Base-by-base conservation (phyloP, 2,329 filamentous ascomycete species). In the Xylariaceae sp. region DNA sequence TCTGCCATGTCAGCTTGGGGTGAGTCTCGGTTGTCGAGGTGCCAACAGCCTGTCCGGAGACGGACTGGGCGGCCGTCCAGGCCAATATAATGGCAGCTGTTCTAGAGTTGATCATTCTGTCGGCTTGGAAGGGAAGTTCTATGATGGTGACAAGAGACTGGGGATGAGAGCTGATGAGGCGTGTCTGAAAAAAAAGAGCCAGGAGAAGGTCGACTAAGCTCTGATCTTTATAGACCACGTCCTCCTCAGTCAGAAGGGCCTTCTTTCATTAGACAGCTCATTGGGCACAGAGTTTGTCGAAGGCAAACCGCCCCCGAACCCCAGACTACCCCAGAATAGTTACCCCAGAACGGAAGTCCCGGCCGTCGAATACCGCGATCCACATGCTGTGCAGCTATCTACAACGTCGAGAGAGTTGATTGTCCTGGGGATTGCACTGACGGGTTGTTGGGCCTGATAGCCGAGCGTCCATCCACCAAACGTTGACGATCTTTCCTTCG, bases 1-100 rank as follows among this genome's bases (percentile, higher is more conserved):
- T 61, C 50, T 68, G 55, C 61, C 66, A 69, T 40, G 60, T 65
- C 54, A 74, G 56, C 34, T 61, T 51, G 33, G 69, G 70, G 47
- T 73, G 70, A 16, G 55, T 58, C 44, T 70, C 68, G 6, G 57
- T 49, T 23, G 51, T 55, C 46, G 57, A 41, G 17, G 55, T 64
- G 41, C 68, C 67, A 31, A 64, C 61, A 45, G 63, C 57, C 48
- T 72, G 69, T 9, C 33, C 47, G 7, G 41, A 45, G 38, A 62
- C 63, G 17, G 56, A 52, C 31, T 55, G 64, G 36, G 59, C 48
- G 32, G 62, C 60, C 41, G 67, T 44, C 40, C 24, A 47, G 39
- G 68, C 55, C 36, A 57, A 58, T 36, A 49, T 42, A 39, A 64
- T 46, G 38, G 46, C 46, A 28, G 54, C 59, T 42, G 59, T 43